phyloP scores from a whole-genome alignment of 2,329 filamentous ascomycete genomes.

The Aspergillus sclerotialis region DNA sequence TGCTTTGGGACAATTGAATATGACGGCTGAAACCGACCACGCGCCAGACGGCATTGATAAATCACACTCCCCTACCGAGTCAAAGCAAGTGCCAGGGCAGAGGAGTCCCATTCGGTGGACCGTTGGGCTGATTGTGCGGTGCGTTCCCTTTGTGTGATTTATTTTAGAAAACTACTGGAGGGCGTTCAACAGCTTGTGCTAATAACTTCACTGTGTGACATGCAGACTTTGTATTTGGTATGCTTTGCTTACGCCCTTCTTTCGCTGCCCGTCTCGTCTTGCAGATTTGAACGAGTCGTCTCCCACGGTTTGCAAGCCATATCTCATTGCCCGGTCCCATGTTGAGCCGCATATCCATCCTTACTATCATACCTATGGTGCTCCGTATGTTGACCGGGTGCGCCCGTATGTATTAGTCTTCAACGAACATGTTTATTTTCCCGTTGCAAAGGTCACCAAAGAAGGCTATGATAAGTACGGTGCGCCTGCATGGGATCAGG shows the following conservation, averaged over 20 bases:
- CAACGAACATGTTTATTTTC: slow-evolving; percentile 58
- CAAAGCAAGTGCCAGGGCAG: slow-evolving; percentile 8
- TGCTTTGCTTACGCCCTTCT: slow-evolving; percentile 68
- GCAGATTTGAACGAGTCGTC: slow-evolving; percentile 62
- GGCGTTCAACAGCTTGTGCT: slow-evolving; percentile 1
- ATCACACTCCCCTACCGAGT: slow-evolving; percentile 6
- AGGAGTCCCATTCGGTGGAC: slow-evolving; percentile 25
- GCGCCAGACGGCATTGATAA: slow-evolving; percentile 13
- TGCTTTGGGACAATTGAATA: slow-evolving; percentile 18
- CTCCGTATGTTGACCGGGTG: slow-evolving; percentile 69
- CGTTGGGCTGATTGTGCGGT: slow-evolving; percentile 29
- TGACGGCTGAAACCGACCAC: slow-evolving; percentile 20
- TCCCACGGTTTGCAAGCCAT: slow-evolving; percentile 75
- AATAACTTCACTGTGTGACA: slow-evolving; percentile 8
- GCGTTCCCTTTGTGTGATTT: slow-evolving; percentile 12
- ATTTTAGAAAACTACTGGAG: background rate
- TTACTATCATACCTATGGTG: slow-evolving; percentile 78
- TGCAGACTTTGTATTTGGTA: slow-evolving; percentile 77
- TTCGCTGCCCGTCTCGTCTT: slow-evolving; percentile 70
- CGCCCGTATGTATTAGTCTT: slow-evolving; percentile 62
- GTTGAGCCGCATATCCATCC: slow-evolving; percentile 71
- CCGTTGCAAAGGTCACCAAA: slow-evolving; percentile 59
- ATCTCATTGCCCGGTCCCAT: slow-evolving; percentile 59
- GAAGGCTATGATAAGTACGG: slow-evolving; percentile 60
- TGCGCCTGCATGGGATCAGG: slow-evolving; percentile 63